Evolutionary conservation across 257 asterid species (phyloP).

Genomic region (Ilex asprella): DNA sequence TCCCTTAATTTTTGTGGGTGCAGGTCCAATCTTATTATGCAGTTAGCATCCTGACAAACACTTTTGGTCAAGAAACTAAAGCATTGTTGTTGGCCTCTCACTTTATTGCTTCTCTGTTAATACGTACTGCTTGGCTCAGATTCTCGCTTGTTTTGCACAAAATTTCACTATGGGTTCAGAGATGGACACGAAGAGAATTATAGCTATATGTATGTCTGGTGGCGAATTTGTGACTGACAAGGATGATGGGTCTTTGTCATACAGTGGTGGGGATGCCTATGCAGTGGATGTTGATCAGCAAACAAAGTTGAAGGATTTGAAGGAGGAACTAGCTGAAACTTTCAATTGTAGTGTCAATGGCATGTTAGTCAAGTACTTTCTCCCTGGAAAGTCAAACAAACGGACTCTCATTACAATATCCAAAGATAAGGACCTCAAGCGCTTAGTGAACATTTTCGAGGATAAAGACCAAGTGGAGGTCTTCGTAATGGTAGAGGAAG

Average conservation of each 20-base stretch:
- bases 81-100: too few species aligned
- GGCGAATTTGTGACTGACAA: slow-evolving; percentile 74
- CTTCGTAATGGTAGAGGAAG: slow-evolving; percentile 65
- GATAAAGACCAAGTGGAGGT: slow-evolving; percentile 94
- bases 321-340: slow-evolving; percentile 78
- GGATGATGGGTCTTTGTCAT: slow-evolving; percentile 67
- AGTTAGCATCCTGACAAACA: not conserved
- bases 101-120: not conserved
- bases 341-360: slow-evolving; percentile 55
- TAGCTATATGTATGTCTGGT: slow-evolving; percentile 92
- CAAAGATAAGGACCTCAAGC: slow-evolving; percentile 90
- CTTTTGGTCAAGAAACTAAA: not conserved
- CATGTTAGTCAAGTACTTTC: slow-evolving; percentile 78
- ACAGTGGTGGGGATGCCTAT: slow-evolving; percentile 89
- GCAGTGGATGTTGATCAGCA: slow-evolving; percentile 80
- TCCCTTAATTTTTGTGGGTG: not conserved
- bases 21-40: not conserved
- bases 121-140: not conserved
- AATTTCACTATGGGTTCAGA: not conserved
- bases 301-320: slow-evolving; percentile 64
- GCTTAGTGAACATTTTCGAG: slow-evolving; percentile 88
- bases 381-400: slow-evolving; percentile 61
- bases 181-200: slow-evolving; percentile 72
- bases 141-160: not conserved
- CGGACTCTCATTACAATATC: slow-evolving; percentile 88